Percentiles rank a stretch among this genome's conserved stretches.
These are phyloP conservation scores for Suillus placidus DNA, from an alignment of 768 basidiomycete species.

Conservation along the genomic window DNA sequence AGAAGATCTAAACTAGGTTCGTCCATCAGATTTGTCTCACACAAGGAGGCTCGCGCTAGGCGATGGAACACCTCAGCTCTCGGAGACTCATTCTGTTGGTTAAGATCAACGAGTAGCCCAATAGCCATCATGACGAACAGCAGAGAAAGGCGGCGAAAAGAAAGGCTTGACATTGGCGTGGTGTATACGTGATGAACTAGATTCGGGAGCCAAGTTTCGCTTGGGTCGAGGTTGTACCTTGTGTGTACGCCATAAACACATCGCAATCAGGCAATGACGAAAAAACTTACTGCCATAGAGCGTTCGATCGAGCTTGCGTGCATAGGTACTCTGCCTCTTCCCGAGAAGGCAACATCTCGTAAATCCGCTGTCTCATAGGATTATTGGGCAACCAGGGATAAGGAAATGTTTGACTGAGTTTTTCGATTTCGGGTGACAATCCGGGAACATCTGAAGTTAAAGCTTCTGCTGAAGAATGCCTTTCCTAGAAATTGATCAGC, in stretches of 20 bases:
- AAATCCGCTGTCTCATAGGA: slow-evolving; percentile 62
- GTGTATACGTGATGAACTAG: slow-evolving; percentile 69
- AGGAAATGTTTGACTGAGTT: slow-evolving; percentile 69
- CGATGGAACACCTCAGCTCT: slow-evolving; percentile 68
- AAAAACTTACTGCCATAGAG: slow-evolving; percentile 68
- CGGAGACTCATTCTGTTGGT: slow-evolving; percentile 53
- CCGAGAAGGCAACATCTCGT: slow-evolving; percentile 61
- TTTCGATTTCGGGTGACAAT: slow-evolving; percentile 37
- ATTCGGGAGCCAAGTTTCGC: slow-evolving; percentile 71
- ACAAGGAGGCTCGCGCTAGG: slow-evolving; percentile 65
- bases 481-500: slow-evolving; percentile 22
- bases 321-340: slow-evolving; percentile 62
- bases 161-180: slow-evolving; percentile 58
- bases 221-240: slow-evolving; percentile 71
- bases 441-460: slow-evolving; percentile 17
- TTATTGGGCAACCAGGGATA: slow-evolving; percentile 70
- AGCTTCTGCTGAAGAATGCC: slow-evolving; percentile 29
- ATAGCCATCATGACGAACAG: slow-evolving; percentile 75
- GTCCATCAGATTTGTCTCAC: slow-evolving; percentile 75
- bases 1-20: slow-evolving; percentile 75
- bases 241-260: slow-evolving; percentile 13
- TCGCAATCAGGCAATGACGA: slow-evolving; percentile 10
- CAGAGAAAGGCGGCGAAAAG: slow-evolving; percentile 67
- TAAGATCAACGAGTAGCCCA: slow-evolving; percentile 68
- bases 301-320: slow-evolving; percentile 65